A percentile compares a stretch with the other conserved stretches of the same genome.
Evolutionary conservation across 495 filamentous ascomycete species (phyloP).

Genomic region (Annulohypoxylon bovei): DNA sequence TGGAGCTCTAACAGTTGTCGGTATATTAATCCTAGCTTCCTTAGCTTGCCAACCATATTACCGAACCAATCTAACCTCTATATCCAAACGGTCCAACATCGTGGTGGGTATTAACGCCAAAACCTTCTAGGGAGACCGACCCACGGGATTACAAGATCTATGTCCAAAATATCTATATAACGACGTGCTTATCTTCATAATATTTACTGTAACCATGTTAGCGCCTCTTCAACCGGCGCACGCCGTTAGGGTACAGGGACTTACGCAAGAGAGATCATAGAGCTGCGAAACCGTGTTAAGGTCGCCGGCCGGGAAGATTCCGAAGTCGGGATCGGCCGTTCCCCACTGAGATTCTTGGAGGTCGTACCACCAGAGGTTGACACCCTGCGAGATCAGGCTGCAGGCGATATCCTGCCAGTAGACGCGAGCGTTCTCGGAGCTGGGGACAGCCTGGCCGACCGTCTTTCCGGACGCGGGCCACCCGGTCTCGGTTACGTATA

Average conservation of each 20-base stretch:
- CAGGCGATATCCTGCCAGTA: conserved; percentile 82
- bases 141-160: conserved; percentile 24
- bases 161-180: conserved; percentile 19
- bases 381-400: conserved; percentile 64
- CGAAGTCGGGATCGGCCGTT: conserved; percentile 72
- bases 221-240: neutral
- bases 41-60: too few species aligned
- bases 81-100: conserved; percentile 10
- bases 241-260: neutral
- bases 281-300: conserved; percentile 56
- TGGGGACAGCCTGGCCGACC: conserved; percentile 67
- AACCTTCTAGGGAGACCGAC: neutral
- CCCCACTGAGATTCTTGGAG: conserved; percentile 69
- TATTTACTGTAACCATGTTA: conserved; percentile 18
- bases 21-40: conserved; percentile 8
- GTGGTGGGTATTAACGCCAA: conserved; percentile 27
- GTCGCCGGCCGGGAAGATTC: conserved; percentile 54
- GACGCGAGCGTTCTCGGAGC: conserved; percentile 68
- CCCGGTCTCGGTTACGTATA: conserved; percentile 87
- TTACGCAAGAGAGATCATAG: conserved; percentile 65
- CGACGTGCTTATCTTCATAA: neutral
- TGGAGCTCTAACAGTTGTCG: neutral
- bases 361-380: conserved; percentile 77
- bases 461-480: conserved; percentile 74
- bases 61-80: conserved; percentile 20